A percentile compares a stretch with the other conserved stretches of the same genome.
Conservation (phyloP, 2,329 filamentous ascomycete genomes). For the Helotiales sp. region DNA sequence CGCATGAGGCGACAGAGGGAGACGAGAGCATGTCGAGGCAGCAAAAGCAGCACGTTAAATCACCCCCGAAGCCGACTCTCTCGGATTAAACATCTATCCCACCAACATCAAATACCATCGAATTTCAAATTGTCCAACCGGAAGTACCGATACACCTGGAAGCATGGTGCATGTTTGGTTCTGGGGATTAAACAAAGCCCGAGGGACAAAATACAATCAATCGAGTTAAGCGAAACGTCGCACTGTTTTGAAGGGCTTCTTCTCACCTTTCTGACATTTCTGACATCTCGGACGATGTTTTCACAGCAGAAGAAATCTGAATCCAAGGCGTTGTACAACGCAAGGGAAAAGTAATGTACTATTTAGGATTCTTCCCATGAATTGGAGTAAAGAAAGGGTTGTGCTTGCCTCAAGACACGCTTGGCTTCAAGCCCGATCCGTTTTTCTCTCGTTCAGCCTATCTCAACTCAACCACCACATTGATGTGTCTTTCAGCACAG, state of each 20-base stretch:
- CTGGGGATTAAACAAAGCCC: neutral
- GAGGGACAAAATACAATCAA: neutral
- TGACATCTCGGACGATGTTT: conserved; percentile 38
- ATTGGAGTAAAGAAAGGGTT: neutral
- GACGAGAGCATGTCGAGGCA: conserved; percentile 48
- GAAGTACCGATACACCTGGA: too few relatives aligned
- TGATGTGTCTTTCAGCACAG: too few relatives aligned
- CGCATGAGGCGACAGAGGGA: conserved; percentile 43
- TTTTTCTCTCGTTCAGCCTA: neutral
- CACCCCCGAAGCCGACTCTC: too few relatives aligned
- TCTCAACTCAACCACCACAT: neutral
- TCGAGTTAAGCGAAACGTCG: neutral
- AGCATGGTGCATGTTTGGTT: conserved; percentile 44
- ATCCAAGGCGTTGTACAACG: too few relatives aligned
- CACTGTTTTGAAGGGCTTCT: neutral
- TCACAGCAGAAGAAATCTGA: neutral
- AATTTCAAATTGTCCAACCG: too few relatives aligned
- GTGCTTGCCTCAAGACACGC: neutral
- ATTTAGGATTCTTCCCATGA: too few relatives aligned
- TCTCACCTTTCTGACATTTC: conserved; percentile 39
- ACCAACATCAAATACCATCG: conserved; percentile 19
- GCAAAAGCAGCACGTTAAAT: too few relatives aligned
- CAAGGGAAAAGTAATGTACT: too few relatives aligned
- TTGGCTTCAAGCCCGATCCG: neutral
- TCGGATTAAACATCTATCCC: neutral